A percentile compares a stretch with the other conserved stretches of the same genome.
These are phyloP conservation scores for Populus alba DNA, from an alignment of 345 rosid genomes.

Conservation along the genomic window DNA sequence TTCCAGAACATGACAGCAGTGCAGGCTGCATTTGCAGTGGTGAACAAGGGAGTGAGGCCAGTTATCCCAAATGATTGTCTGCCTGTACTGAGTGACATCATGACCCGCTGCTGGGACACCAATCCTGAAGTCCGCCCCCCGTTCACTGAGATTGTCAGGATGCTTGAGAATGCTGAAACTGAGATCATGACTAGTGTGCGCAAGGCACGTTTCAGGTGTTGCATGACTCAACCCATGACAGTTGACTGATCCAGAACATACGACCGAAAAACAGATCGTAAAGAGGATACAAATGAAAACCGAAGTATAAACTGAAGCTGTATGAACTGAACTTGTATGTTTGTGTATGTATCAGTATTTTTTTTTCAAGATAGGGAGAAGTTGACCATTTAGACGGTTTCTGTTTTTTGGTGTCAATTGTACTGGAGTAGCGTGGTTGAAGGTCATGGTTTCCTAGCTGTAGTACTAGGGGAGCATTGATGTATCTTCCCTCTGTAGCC, in stretches of 20 bases:
- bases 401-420: neutral
- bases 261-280: neutral
- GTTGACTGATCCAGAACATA: constrained; percentile 16
- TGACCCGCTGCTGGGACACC: constrained; percentile 34
- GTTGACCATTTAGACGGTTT: neutral
- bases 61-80: constrained; percentile 27
- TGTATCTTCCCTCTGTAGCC: constrained; percentile 12
- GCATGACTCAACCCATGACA: constrained; percentile 31
- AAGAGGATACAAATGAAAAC: neutral
- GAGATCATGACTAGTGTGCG: constrained; percentile 32
- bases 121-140: constrained; percentile 31
- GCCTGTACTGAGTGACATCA: constrained; percentile 25
- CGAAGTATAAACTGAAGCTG: neutral
- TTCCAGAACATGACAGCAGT: constrained; percentile 37
- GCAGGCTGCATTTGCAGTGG: constrained; percentile 37
- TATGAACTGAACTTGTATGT: neutral
- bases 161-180: constrained; percentile 29
- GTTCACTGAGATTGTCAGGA: constrained; percentile 20
- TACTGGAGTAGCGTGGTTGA: neutral
- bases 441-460: neutral
- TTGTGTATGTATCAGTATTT: constrained; percentile 1
- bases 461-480: neutral
- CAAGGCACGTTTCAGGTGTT: constrained; percentile 35
- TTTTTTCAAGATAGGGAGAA: neutral
- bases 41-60: constrained; percentile 30